Evolutionary conservation across 352 stramenopile species (phyloP), one percentile per base, ranked within the genome.

Genomic region (Globisporangium ultimum): DNA sequence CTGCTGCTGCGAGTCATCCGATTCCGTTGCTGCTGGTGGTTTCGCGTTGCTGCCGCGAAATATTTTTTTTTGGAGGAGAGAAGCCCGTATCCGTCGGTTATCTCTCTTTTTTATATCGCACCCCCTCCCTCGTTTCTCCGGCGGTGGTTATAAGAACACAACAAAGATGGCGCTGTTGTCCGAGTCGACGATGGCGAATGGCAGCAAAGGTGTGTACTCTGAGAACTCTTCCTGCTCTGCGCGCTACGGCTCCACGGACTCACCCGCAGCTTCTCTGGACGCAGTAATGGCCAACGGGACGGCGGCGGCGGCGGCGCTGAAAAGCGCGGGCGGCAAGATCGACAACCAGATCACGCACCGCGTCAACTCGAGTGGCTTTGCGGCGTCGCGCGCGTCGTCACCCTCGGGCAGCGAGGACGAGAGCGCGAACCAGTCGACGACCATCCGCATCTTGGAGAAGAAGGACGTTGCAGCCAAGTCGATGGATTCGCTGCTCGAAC

Each of bases 401-500:
- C 62, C 72, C 15, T 60, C 53, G 12, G 66, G 53, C 48, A 80
- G 67, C 52, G 74, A 60, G 38, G 74, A 80, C 48, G 74, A 80
- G 58, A 36, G 28, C 28, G 53, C 70, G 36, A 61, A 57, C 66
- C 36, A 72, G 45, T 60, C 66, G 41, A 17, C 57, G 22, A 48
- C 53, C 9, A 55, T 57, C 17, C 24, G 42, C 24, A 56, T 47
- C 11, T 14, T 49, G 7, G 46, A 53, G n/a, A 72, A 69, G 34
- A 48, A 64, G 2, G 58, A 61, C 24, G 56, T 68, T 10, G 49
- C 71, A n/a, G 20, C 61, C 24, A 71, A 77, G 58, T 66, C 62
- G 8, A 68, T 61, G 40, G 57, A 77, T 34, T 84, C 65, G 68
- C 64, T 91, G 22, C 40, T 87, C 36, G 69, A 92, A 53, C 79